Percentiles rank a stretch among this genome's conserved stretches.
These are phyloP conservation scores for Verticillium dahliae DNA, from an alignment of 2,329 filamentous ascomycete genomes.

Conservation along the genomic window DNA sequence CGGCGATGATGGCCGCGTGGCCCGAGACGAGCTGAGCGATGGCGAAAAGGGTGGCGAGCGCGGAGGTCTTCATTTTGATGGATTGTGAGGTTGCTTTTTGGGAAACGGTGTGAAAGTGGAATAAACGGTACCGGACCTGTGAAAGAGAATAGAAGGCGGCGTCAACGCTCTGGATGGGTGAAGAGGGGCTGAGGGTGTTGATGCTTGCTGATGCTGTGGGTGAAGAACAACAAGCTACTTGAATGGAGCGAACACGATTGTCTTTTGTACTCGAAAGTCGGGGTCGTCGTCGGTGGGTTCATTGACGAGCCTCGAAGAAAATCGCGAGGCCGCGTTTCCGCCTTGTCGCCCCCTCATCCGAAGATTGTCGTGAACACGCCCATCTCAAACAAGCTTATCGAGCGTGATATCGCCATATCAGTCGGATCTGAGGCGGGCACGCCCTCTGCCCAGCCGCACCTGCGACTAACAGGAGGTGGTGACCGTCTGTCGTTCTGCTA, in stretches of 20 bases:
- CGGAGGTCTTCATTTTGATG: slow-evolving; percentile 23
- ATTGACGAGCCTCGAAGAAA: neutral
- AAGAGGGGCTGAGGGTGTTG: neutral
- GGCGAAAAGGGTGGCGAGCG: slow-evolving; percentile 42
- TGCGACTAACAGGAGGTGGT: neutral
- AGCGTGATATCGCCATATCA: neutral
- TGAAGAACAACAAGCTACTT: neutral
- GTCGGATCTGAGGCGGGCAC: neutral
- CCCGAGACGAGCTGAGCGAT: slow-evolving; percentile 49
- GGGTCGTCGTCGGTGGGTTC: neutral
- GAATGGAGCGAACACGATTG: neutral
- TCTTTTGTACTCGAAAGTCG: neutral
- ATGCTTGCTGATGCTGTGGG: neutral
- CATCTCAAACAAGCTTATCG: neutral
- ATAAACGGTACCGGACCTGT: slow-evolving; percentile 7
- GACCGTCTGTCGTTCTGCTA: neutral
- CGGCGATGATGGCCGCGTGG: slow-evolving; percentile 54
- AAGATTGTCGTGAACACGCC: neutral
- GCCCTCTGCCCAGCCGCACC: neutral
- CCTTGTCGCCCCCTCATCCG: neutral
- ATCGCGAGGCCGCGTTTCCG: neutral
- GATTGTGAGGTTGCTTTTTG: neutral
- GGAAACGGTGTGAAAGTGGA: neutral
- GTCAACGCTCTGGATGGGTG: neutral
- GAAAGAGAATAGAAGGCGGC: neutral